Conservation (phyloP, 345 rosid species). For the Eucalyptus camaldulensis region DNA sequence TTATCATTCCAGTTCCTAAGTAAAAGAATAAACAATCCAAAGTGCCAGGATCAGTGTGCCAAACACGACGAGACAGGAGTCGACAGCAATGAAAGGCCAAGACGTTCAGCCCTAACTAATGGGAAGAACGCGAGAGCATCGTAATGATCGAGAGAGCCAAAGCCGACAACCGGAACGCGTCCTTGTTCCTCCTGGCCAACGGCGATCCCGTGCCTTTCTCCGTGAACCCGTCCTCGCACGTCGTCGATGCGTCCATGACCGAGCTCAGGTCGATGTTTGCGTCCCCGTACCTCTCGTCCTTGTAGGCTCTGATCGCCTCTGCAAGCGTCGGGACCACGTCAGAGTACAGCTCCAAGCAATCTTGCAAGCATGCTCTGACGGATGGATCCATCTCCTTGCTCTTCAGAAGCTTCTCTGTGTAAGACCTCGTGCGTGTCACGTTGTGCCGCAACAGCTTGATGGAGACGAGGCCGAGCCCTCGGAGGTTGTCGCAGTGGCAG, state of each 20-base stretch:
- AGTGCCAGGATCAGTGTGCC: neutral
- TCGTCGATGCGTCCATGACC: conserved; percentile 29
- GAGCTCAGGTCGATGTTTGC: conserved; percentile 32
- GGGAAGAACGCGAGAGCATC: neutral
- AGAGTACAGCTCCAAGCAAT: conserved; percentile 44
- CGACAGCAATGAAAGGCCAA: neutral
- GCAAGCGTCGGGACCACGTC: conserved; percentile 16
- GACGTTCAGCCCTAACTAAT: neutral
- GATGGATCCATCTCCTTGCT: conserved; percentile 14
- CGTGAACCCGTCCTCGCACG: conserved; percentile 56
- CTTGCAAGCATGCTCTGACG: conserved; percentile 12
- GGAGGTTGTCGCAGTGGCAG: conserved; percentile 10
- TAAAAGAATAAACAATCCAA: neutral
- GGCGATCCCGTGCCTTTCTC: conserved; percentile 30
- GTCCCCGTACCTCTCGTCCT: conserved; percentile 5
- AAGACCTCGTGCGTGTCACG: conserved; percentile 16
- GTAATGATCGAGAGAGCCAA: conserved; percentile 36
- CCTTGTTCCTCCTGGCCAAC: conserved; percentile 19
- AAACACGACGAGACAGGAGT: neutral
- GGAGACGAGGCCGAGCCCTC: conserved; percentile 33
- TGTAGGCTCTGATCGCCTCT: conserved; percentile 24
- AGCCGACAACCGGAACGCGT: conserved; percentile 28
- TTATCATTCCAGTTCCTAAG: neutral
- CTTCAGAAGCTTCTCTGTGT: conserved; percentile 13
- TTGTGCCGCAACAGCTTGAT: conserved; percentile 17